phyloP scores from a whole-genome alignment of 2,329 filamentous ascomycete species.

The Xylaria digitata region DNA sequence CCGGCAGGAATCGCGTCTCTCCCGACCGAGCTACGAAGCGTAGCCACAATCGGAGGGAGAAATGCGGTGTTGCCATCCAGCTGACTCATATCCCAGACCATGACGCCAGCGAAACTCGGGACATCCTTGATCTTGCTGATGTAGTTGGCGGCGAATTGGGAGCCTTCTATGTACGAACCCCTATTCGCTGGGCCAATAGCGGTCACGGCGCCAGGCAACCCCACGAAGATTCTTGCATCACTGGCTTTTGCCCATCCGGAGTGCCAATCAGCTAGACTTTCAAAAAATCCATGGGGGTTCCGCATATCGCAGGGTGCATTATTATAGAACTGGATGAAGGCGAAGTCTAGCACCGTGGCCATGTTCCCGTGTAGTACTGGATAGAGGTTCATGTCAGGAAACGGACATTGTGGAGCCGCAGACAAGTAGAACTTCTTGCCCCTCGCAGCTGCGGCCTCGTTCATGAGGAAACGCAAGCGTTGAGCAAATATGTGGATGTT shows the following conservation, averaged over 20 bases:
- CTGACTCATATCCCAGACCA: constrained; percentile 76
- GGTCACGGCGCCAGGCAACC: constrained; percentile 66
- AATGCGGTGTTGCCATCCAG: constrained; percentile 68
- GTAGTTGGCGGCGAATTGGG: constrained; percentile 59
- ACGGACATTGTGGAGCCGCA: constrained; percentile 75
- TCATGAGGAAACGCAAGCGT: constrained; percentile 66
- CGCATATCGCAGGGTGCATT: constrained; percentile 71
- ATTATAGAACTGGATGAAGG: constrained; percentile 76
- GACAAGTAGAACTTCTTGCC: constrained; percentile 68
- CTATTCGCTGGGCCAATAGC: constrained; percentile 60
- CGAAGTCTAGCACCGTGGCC: constrained; percentile 66
- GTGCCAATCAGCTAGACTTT: constrained; percentile 72
- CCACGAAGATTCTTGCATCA: constrained; percentile 71
- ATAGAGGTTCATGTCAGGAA: constrained; percentile 69
- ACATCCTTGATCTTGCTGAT: constrained; percentile 66
- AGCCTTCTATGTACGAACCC: constrained; percentile 58
- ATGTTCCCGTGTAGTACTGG: constrained; percentile 61
- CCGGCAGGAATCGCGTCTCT: too few relatives aligned
- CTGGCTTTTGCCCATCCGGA: constrained; percentile 68
- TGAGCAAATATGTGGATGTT: constrained; percentile 71
- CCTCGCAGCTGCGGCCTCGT: constrained; percentile 51
- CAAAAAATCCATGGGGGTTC: constrained; percentile 53
- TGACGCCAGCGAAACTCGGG: constrained; percentile 72
- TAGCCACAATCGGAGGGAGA: constrained; percentile 55
- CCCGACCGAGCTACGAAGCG: not conserved